These are phyloP conservation scores for Dendrobium catenatum DNA, from an alignment of 106 monocot genomes.

Conservation along the genomic window DNA sequence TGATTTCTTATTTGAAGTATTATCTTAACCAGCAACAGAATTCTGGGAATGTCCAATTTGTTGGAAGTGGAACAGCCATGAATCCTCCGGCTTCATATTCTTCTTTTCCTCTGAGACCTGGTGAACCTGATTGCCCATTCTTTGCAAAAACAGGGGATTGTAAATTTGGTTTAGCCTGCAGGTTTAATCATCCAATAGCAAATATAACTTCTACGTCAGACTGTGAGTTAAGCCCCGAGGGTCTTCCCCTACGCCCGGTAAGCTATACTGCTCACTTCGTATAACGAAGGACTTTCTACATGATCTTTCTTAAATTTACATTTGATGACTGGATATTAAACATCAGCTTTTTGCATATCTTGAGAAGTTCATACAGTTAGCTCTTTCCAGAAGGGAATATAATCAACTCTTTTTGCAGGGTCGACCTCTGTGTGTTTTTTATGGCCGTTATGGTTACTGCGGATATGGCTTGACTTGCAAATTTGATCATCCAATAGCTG, in stretches of 20 bases:
- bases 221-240: constrained; percentile 75
- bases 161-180: constrained; percentile 82
- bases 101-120: constrained; percentile 86
- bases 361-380: background rate
- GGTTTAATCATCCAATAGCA: constrained; percentile 86
- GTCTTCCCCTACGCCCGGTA: constrained; percentile 84
- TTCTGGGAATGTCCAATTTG: constrained; percentile 28
- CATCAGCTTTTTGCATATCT: background rate
- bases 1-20: too few species aligned
- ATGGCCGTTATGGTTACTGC: constrained; percentile 59
- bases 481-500: constrained; percentile 67
- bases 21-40: constrained; percentile 30
- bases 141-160: constrained; percentile 98
- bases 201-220: constrained; percentile 59
- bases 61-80: constrained; percentile 37
- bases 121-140: constrained; percentile 83
- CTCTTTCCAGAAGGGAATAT: background rate
- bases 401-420: constrained; percentile 24
- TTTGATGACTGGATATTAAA: background rate
- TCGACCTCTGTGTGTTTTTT: constrained; percentile 46
- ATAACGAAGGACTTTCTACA: background rate
- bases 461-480: constrained; percentile 66
- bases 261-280: constrained; percentile 15
- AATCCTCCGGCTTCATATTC: constrained; percentile 42
- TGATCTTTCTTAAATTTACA: background rate